Conservation (phyloP, 2,329 filamentous ascomycete genomes). For the Salinomyces thailandicus region DNA sequence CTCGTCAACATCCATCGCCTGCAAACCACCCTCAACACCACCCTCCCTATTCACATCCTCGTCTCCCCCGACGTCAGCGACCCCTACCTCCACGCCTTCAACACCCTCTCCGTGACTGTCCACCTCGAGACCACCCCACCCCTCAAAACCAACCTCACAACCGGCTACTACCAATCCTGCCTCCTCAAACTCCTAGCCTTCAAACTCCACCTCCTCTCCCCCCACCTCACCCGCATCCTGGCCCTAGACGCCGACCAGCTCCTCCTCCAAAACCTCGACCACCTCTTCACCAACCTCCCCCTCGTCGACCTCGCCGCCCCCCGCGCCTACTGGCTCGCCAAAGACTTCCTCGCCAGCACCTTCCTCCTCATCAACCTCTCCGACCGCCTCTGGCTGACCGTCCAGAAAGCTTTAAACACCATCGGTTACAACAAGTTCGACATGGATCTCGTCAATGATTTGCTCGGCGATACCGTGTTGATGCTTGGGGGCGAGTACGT, state of each 20-base stretch:
- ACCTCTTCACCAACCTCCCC: slow-evolving; percentile 19
- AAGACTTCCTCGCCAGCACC: slow-evolving; percentile 19
- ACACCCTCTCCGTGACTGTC: slow-evolving; percentile 9
- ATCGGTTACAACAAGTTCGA: slow-evolving; percentile 18
- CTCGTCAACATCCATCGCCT: slow-evolving; percentile 22
- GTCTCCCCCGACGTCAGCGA: slow-evolving; percentile 11
- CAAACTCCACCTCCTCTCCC: slow-evolving; percentile 19
- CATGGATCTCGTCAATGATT: slow-evolving; percentile 23
- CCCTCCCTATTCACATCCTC: slow-evolving; percentile 19
- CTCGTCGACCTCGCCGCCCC: slow-evolving; percentile 20
- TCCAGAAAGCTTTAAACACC: slow-evolving; percentile 12
- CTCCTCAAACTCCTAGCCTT: slow-evolving; percentile 22
- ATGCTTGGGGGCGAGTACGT: slow-evolving; percentile 20
- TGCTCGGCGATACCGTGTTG: slow-evolving; percentile 19
- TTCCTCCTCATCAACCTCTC: slow-evolving; percentile 21
- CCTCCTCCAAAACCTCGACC: slow-evolving; percentile 20
- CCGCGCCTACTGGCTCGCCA: slow-evolving; percentile 22
- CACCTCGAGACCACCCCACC: slow-evolving; percentile 15
- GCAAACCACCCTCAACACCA: slow-evolving; percentile 10
- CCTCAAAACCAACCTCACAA: slow-evolving; percentile 6
- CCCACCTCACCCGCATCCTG: slow-evolving; percentile 15
- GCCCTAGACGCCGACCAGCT: slow-evolving; percentile 22
- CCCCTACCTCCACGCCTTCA: slow-evolving; percentile 13
- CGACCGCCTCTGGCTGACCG: slow-evolving; percentile 16
- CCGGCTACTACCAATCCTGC: slow-evolving; percentile 18